A percentile compares a stretch with the other conserved stretches of the same genome.
Evolutionary conservation across 2,329 filamentous ascomycete genomes (phyloP).

Genomic region (Alternaria panax): DNA sequence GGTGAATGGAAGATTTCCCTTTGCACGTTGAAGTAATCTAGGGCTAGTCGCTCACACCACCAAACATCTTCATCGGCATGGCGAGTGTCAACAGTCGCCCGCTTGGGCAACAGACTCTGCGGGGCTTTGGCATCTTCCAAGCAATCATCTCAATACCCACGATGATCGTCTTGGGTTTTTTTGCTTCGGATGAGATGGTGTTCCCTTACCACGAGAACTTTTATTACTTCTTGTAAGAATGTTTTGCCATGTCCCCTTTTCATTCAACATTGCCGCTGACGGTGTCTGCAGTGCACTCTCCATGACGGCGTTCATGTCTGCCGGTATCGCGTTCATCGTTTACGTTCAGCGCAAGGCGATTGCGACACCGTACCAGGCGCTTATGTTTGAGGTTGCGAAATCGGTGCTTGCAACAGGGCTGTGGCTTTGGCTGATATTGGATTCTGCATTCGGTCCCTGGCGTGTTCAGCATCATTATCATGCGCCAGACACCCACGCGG

Average conservation of each 20-base stretch:
- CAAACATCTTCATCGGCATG: neutral
- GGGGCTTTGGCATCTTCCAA: constrained; percentile 1
- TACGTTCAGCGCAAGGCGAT: constrained; percentile 3
- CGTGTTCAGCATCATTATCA: neutral
- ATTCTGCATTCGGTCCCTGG: neutral
- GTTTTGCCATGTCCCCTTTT: too few relatives aligned
- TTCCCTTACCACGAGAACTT: neutral
- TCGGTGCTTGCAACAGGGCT: constrained; percentile 1
- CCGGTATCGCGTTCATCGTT: neutral
- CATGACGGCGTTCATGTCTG: constrained; percentile 1
- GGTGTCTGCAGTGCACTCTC: neutral
- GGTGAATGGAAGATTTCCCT: neutral
- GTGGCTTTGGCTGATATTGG: constrained; percentile 4
- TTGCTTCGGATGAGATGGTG: neutral
- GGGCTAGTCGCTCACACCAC: neutral
- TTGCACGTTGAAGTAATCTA: neutral
- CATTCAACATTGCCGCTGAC: too few relatives aligned
- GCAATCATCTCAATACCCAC: neutral
- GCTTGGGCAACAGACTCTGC: neutral
- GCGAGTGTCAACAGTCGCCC: neutral
- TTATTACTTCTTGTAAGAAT: constrained; percentile 2
- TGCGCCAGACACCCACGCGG: neutral
- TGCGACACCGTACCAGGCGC: neutral
- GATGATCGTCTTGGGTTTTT: neutral
- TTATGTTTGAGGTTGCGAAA: neutral